phyloP scores from a whole-genome alignment of 257 asterid genomes.

The Anisodus acutangulus region DNA sequence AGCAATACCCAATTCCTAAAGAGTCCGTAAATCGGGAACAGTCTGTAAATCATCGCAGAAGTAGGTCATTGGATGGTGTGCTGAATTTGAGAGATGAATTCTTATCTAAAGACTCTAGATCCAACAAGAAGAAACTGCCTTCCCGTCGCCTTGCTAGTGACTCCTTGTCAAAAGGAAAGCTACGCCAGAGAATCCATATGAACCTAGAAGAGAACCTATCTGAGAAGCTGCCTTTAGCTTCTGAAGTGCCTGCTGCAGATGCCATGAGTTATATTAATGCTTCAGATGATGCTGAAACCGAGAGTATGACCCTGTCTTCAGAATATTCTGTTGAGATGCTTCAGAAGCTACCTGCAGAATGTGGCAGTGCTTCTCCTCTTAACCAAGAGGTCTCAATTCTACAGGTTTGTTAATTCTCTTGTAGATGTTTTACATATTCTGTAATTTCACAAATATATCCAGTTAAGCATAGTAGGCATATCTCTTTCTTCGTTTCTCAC shows the following conservation, averaged over 20 bases:
- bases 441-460: neutral
- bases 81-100: constrained; percentile 41
- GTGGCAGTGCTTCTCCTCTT: constrained; percentile 36
- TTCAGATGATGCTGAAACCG: constrained; percentile 42
- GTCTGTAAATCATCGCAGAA: constrained; percentile 37
- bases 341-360: constrained; percentile 40
- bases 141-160: constrained; percentile 45
- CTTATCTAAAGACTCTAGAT: constrained; percentile 43
- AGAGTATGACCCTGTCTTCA: constrained; percentile 42
- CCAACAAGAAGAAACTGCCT: constrained; percentile 50
- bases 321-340: constrained; percentile 41
- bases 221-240: constrained; percentile 41
- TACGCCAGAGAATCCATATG: constrained; percentile 42
- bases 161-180: constrained; percentile 49
- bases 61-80: constrained; percentile 55
- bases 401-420: constrained; percentile 54
- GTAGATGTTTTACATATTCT: constrained; percentile 2
- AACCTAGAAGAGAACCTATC: constrained; percentile 42
- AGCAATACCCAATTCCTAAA: constrained; percentile 34
- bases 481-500: neutral
- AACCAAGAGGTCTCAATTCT: constrained; percentile 39
- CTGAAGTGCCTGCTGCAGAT: constrained; percentile 33
- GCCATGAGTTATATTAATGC: constrained; percentile 41
- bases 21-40: constrained; percentile 36
- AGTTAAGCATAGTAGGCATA: neutral